Percentiles rank a stretch among this genome's conserved stretches.
phyloP scores from a whole-genome alignment of 768 basidiomycete genomes.

The Xerocomus spinulosus region DNA sequence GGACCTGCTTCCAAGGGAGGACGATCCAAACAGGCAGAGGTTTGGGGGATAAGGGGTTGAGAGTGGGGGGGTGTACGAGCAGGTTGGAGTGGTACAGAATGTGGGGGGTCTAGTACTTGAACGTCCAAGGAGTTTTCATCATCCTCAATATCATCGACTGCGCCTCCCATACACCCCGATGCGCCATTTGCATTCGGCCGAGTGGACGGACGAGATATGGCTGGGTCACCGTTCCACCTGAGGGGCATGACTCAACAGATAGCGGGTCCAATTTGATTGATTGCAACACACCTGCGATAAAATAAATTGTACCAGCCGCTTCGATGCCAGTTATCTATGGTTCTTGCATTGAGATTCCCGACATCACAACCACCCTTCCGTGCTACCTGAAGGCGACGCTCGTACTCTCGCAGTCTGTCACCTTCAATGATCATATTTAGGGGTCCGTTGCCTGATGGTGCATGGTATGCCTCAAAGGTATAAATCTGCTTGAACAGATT shows the following conservation, averaged over 20 bases:
- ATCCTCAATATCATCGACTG: slow-evolving; percentile 45
- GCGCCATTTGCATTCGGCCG: slow-evolving; percentile 33
- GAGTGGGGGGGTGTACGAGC: slow-evolving; percentile 21
- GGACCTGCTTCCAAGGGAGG: slow-evolving; percentile 16
- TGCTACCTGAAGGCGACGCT: slow-evolving; percentile 63
- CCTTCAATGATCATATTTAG: slow-evolving; percentile 48
- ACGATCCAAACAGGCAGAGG: slow-evolving; percentile 14
- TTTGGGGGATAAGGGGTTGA: slow-evolving; percentile 12
- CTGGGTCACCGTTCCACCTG: slow-evolving; percentile 68
- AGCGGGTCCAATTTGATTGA: background rate
- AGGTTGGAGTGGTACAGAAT: slow-evolving; percentile 29
- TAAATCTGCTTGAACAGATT: slow-evolving; percentile 82
- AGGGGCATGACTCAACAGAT: slow-evolving; percentile 3
- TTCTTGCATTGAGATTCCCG: slow-evolving; percentile 67
- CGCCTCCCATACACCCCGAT: slow-evolving; percentile 25
- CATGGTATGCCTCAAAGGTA: slow-evolving; percentile 54
- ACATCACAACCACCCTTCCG: slow-evolving; percentile 65
- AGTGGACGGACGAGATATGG: slow-evolving; percentile 46
- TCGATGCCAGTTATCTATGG: slow-evolving; percentile 76
- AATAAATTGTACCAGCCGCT: slow-evolving; percentile 76
- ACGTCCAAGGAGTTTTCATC: slow-evolving; percentile 48
- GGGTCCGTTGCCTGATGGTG: slow-evolving; percentile 31
- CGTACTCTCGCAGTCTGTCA: slow-evolving; percentile 66
- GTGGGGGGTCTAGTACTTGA: slow-evolving; percentile 20
- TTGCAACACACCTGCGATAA: slow-evolving; percentile 49